These are phyloP conservation scores for Rachicladosporium sp. DNA, from an alignment of 2,329 filamentous ascomycete genomes.

Conservation along the genomic window DNA sequence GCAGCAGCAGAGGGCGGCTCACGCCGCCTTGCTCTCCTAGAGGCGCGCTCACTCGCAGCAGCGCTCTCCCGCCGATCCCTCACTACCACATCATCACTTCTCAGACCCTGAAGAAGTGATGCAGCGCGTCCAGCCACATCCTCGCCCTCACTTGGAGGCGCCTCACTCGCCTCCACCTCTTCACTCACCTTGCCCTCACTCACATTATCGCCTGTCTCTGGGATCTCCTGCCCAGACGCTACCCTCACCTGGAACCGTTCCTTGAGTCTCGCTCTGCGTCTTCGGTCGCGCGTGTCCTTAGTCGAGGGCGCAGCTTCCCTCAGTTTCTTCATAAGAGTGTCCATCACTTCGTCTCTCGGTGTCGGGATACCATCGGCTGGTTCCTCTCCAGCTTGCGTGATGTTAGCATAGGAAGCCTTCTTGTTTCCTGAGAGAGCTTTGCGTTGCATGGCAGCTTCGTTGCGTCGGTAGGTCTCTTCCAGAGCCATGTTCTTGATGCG, in stretches of 20 bases:
- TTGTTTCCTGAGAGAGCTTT: slow-evolving; percentile 56
- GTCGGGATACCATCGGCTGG: slow-evolving; percentile 23
- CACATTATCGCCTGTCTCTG: slow-evolving; percentile 40
- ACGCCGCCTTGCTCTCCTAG: slow-evolving; percentile 48
- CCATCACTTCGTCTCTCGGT: slow-evolving; percentile 72
- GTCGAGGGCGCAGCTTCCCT: slow-evolving; percentile 66
- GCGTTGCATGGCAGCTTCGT: slow-evolving; percentile 84
- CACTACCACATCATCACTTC: slow-evolving; percentile 44
- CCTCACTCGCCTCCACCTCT: slow-evolving; percentile 9
- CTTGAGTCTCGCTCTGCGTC: slow-evolving; percentile 76
- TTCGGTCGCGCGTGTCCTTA: slow-evolving; percentile 64
- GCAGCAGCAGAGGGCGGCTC: slow-evolving; percentile 12
- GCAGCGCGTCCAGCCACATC: slow-evolving; percentile 80
- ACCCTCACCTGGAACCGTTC: slow-evolving; percentile 82
- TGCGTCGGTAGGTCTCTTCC: slow-evolving; percentile 72
- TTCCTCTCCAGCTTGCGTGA: too few relatives aligned
- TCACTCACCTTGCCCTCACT: slow-evolving; percentile 20
- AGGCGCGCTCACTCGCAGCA: slow-evolving; percentile 38
- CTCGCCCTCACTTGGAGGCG: slow-evolving; percentile 35
- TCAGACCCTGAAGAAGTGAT: slow-evolving; percentile 69
- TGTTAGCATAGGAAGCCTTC: slow-evolving; percentile 17
- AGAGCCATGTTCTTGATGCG: slow-evolving; percentile 77
- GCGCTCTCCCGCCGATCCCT: too few relatives aligned
- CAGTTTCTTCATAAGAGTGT: slow-evolving; percentile 86
- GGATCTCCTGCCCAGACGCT: slow-evolving; percentile 79